Percentiles rank a stretch among this genome's conserved stretches.
phyloP scores from a whole-genome alignment of 805 yeast species.

The Starmerella scarabaei region DNA sequence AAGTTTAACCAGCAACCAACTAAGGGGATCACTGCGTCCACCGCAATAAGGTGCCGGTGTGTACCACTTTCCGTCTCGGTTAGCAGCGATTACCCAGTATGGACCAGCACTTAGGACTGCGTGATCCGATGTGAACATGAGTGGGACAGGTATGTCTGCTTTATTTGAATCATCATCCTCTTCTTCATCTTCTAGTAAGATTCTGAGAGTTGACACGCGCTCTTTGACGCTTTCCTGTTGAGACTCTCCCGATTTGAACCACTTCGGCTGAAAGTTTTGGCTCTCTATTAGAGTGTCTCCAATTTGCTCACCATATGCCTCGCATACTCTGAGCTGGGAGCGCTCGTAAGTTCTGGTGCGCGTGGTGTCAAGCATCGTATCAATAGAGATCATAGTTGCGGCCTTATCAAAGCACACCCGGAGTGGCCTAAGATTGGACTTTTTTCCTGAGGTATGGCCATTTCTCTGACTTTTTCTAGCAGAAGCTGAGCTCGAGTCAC shows the following conservation, averaged over 20 bases:
- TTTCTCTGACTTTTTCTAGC: too few relatives aligned
- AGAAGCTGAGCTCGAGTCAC: too few relatives aligned
- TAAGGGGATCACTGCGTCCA: constrained; percentile 7
- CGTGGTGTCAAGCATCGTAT: constrained; percentile 1
- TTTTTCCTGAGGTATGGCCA: neutral
- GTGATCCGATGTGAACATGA: constrained; percentile 9
- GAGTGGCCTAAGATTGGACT: neutral
- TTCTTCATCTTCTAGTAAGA: neutral
- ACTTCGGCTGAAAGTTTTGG: too few relatives aligned
- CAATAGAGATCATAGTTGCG: constrained; percentile 1
- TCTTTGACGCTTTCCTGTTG: neutral
- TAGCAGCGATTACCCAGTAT: constrained; percentile 5
- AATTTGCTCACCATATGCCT: neutral
- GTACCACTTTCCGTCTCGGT: constrained; percentile 6
- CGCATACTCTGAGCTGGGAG: neutral
- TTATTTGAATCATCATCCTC: neutral
- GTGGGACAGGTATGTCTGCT: neutral
- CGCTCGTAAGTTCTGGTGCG: neutral
- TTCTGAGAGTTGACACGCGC: neutral
- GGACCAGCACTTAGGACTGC: constrained; percentile 7
- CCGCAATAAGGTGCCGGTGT: constrained; percentile 11
- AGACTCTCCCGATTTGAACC: neutral
- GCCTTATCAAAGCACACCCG: constrained; percentile 6
- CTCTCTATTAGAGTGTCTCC: neutral
- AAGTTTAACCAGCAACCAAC: constrained; percentile 5